These are phyloP conservation scores for Aspergillaceae sp. DNA, from an alignment of 2,329 filamentous ascomycete species.

Conservation along the genomic window DNA sequence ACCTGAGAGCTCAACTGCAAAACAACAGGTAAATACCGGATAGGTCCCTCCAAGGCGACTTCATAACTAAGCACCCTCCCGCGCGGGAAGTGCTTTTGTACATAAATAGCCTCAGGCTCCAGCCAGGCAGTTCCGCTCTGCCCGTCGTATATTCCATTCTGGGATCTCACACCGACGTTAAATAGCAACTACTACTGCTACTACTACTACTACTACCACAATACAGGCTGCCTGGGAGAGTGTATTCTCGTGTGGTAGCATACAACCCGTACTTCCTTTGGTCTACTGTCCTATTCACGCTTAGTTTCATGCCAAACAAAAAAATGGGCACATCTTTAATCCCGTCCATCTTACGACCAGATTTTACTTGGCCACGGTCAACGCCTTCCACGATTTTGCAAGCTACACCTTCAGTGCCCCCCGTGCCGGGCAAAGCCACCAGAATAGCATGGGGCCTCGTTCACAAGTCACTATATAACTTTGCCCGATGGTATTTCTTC, in stretches of 20 bases:
- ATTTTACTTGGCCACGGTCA: conserved; percentile 20
- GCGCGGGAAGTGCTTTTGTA: too few species aligned
- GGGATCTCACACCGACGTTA: neutral
- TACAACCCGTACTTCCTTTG: too few species aligned
- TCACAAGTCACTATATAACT: conserved; percentile 19
- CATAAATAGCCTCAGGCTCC: too few species aligned
- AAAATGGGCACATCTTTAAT: neutral
- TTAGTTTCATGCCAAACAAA: neutral
- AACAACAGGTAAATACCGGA: too few species aligned
- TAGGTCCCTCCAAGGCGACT: too few species aligned
- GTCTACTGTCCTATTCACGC: too few species aligned
- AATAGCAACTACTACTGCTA: neutral
- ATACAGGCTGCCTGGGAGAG: too few species aligned
- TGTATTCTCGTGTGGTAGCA: too few species aligned
- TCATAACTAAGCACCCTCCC: too few species aligned
- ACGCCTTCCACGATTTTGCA: conserved; percentile 10
- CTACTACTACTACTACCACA: too few species aligned
- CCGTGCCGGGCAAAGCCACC: conserved; percentile 9
- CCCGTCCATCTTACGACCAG: conserved; percentile 5
- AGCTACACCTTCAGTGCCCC: conserved; percentile 17
- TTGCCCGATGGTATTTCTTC: conserved; percentile 25
- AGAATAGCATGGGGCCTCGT: conserved; percentile 20
- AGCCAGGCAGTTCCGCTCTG: neutral
- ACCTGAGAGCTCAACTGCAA: too few species aligned
- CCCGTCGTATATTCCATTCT: neutral